Percentiles rank a stretch among this genome's conserved stretches.
phyloP scores from a whole-genome alignment of 495 filamentous ascomycete species.

The Aspergillus cavernicola region DNA sequence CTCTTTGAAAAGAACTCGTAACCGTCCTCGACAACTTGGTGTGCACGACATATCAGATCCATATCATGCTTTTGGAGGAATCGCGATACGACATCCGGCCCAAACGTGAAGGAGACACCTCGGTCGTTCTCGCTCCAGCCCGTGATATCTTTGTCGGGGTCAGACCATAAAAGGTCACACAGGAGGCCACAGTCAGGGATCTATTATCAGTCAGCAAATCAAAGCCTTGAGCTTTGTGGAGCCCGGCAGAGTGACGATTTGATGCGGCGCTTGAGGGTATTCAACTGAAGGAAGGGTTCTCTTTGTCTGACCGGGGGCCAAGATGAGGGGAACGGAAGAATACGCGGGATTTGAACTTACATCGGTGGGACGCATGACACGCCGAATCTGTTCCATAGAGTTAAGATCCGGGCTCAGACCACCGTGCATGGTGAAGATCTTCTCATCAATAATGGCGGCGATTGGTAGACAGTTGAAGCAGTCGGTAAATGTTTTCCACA shows the following conservation, averaged over 20 bases:
- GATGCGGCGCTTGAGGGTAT: not conserved
- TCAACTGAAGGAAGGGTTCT: not conserved
- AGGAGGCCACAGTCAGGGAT: conserved; percentile 97
- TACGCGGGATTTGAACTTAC: conserved; percentile 54
- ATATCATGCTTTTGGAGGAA: conserved; percentile 99
- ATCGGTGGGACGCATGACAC: conserved; percentile 98
- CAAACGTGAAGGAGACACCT: conserved; percentile 98
- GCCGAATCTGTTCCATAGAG: conserved; percentile 99
- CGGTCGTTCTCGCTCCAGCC: conserved; percentile 99
- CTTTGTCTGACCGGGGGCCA: not conserved
- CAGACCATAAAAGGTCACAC: conserved; percentile 97
- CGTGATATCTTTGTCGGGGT: conserved; percentile 99
- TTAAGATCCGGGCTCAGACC: conserved; percentile 96
- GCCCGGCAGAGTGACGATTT: conserved; percentile 24
- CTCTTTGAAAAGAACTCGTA: conserved; percentile 99
- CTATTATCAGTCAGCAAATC: conserved; percentile 58
- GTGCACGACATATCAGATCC: conserved; percentile 98
- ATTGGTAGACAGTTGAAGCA: conserved; percentile 99
- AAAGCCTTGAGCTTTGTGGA: conserved; percentile 39
- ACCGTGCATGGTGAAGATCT: conserved; percentile 99
- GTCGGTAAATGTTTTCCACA: conserved; percentile 99
- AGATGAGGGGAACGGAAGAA: conserved; percentile 8
- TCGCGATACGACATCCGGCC: conserved; percentile 96
- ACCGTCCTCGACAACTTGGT: conserved; percentile 98
- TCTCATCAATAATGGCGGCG: conserved; percentile 99